Evolutionary conservation across 1,284 basidiomycete species (phyloP).

Genomic region (Inonotus obliquus): DNA sequence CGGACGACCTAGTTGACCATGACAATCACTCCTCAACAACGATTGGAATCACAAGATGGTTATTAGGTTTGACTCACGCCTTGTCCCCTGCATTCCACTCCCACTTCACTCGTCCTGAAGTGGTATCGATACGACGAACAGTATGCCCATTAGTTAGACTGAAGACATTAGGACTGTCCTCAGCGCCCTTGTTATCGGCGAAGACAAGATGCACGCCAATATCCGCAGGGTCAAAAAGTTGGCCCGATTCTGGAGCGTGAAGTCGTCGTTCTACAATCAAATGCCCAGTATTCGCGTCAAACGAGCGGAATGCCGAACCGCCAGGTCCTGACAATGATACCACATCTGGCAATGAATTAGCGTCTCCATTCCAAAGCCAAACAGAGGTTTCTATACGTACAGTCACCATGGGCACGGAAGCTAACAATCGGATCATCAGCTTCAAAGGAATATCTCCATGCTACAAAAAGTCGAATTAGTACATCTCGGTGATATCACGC

Average conservation of each 20-base stretch:
- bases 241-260: conserved; percentile 41
- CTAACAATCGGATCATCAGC: conserved; percentile 62
- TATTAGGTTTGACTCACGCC: conserved; percentile 39
- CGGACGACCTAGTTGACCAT: conserved; percentile 45
- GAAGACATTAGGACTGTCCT: conserved; percentile 38
- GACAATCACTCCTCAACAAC: background rate
- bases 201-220: conserved; percentile 42
- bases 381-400: conserved; percentile 37
- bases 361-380: background rate
- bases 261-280: conserved; percentile 67
- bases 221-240: conserved; percentile 45
- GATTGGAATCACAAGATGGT: background rate
- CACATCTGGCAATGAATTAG: conserved; percentile 43
- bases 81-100: conserved; percentile 60
- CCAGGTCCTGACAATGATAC: conserved; percentile 73
- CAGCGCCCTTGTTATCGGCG: conserved; percentile 22
- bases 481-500: conserved; percentile 1
- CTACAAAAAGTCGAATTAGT: conserved; percentile 35
- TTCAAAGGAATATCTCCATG: conserved; percentile 78
- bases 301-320: conserved; percentile 66
- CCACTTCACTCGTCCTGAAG: conserved; percentile 55
- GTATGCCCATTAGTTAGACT: conserved; percentile 58
- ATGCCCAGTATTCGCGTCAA: conserved; percentile 62
- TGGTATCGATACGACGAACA: conserved; percentile 43
- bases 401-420: conserved; percentile 58